Evolutionary conservation across 371 early-diverging fungal genomes (phyloP), one percentile per base, ranked within the genome.

Genomic region (Apophysomyces elegans): DNA sequence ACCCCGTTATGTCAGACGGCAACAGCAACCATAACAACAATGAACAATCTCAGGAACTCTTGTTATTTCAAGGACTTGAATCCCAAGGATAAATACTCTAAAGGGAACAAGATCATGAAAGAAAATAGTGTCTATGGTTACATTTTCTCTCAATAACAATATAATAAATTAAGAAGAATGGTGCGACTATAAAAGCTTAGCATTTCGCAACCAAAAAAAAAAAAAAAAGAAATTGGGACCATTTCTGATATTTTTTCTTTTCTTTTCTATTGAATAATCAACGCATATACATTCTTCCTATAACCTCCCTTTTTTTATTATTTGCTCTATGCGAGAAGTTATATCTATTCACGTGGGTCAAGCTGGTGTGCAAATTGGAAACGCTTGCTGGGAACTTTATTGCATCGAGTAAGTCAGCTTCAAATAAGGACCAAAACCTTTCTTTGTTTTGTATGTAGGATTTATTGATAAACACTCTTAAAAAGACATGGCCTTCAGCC

Each of bases 311-410:
- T 39, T n/a, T 36, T 35, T 7, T 14, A 7, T 7, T 46, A 58
- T 41, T 44, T 64, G 21, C 5, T 74, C 39, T 75, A 99, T 99
- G 99, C 91, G 99, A 87, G 99, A 99, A 87, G 91, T 96, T 86
- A 96, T 98, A 83, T 95, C 95, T 62, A 87, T 99, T 82, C 99
- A 99, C 91, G 95, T 85, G 18, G 63, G 72, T 76, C 95, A 99
- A 88, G 99, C 99, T 74, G 99, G 99, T 93, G 95, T 99, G 77
- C 99, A 99, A 87, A 99, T 99, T 79, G 99, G 99, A 91, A 99
- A 99, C 90, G 94, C 98, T 86, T 99, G 99, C 87, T 99, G 99
- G 99, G 99, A 99, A 81, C 90, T 98, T 18, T 50, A 50, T 21
- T 50, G 54, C 11, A 16, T 35, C 59, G 98, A 98, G 89, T 96